Conservation (phyloP, 108 stramenopile species). For the Nitzschia sp. region DNA sequence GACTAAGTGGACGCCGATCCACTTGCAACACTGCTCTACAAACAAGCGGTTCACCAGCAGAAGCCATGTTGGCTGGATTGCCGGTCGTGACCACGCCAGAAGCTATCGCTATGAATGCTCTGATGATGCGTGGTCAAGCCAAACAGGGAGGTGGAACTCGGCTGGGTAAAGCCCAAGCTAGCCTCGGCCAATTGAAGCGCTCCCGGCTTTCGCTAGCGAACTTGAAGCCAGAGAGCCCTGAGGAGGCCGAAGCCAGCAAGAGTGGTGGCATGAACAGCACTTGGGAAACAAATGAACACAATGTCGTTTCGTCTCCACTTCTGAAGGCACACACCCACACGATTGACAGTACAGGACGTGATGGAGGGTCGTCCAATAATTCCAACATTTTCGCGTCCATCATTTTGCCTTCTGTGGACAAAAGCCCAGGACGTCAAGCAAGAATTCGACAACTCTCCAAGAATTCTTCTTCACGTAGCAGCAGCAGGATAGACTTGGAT, state of each 20-base stretch:
- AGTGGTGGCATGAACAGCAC: background rate
- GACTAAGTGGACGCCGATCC: too few species aligned
- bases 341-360: background rate
- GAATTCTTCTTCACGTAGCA: too few species aligned
- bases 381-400: background rate
- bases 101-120: conserved; percentile 1
- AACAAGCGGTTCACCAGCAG: too few species aligned
- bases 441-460: too few species aligned
- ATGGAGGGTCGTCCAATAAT: too few species aligned
- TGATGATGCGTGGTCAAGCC: background rate
- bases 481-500: background rate
- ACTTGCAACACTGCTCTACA: too few species aligned
- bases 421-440: too few species aligned
- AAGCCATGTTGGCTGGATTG: too few species aligned
- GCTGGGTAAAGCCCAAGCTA: background rate
- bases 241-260: background rate
- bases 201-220: background rate
- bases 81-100: background rate
- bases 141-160: background rate
- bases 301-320: too few species aligned
- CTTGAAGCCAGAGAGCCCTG: background rate
- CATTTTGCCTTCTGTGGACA: background rate
- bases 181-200: background rate
- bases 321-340: too few species aligned
- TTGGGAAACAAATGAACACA: too few species aligned